Percentiles rank a stretch among this genome's conserved stretches.
These are phyloP conservation scores for Acanthamoeba culbertsoni DNA, from an alignment of 208 protist genomes.

Conservation along the genomic window DNA sequence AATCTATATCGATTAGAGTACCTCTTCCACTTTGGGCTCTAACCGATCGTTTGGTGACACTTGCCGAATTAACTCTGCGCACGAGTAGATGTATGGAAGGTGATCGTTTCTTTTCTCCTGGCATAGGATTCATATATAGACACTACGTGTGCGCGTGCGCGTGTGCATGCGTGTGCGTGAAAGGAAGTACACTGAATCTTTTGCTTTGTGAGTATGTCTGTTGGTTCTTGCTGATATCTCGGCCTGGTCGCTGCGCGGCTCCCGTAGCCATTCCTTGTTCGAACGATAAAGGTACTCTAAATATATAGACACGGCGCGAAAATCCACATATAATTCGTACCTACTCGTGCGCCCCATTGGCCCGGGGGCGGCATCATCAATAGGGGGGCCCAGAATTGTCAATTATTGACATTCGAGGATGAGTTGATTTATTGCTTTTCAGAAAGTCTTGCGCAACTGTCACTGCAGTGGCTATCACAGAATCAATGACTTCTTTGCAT, in stretches of 20 bases:
- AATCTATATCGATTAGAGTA: not conserved
- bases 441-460: too few species aligned
- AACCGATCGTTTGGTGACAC: slow-evolving; percentile 43
- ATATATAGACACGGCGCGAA: not conserved
- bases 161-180: not conserved
- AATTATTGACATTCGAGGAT: too few species aligned
- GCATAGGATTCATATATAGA: too few species aligned
- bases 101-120: too few species aligned
- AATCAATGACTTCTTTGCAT: slow-evolving; percentile 46
- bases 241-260: not conserved
- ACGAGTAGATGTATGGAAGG: not conserved
- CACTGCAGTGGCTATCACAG: too few species aligned
- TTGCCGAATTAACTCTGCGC: not conserved
- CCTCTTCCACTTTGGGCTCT: slow-evolving; percentile 66
- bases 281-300: not conserved
- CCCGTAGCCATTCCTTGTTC: not conserved
- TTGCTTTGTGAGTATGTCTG: slow-evolving; percentile 28
- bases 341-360: too few species aligned
- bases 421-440: too few species aligned
- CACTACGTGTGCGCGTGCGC: too few species aligned
- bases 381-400: slow-evolving; percentile 8
- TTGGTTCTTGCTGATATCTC: not conserved
- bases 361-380: not conserved
- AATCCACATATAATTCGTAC: not conserved
- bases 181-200: not conserved